A percentile compares a stretch with the other conserved stretches of the same genome.
These are phyloP conservation scores for Penicillium maclennaniae DNA, from an alignment of 495 filamentous ascomycete species.

Conservation along the genomic window DNA sequence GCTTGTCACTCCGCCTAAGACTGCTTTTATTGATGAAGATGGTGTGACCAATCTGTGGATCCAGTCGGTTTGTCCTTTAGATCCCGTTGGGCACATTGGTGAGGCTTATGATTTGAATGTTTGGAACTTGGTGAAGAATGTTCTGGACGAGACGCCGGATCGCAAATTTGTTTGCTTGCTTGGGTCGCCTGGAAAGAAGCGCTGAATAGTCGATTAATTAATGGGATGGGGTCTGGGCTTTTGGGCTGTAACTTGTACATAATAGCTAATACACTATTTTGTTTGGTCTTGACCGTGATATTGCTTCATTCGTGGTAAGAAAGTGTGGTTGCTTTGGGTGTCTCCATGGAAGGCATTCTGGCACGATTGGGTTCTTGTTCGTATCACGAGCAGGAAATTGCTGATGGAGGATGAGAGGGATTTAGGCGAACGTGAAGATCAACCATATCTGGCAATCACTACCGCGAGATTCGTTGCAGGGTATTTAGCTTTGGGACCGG, in stretches of 20 bases:
- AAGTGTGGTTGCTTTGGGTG: too few species aligned
- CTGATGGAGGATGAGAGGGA: too few species aligned
- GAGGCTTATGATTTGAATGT: conserved; percentile 53
- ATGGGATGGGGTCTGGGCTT: too few species aligned
- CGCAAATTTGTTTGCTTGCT: conserved; percentile 34
- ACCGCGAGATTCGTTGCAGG: too few species aligned
- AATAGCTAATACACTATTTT: conserved; percentile 1
- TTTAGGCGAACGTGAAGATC: too few species aligned
- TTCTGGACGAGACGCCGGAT: conserved; percentile 37
- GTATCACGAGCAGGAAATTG: too few species aligned
- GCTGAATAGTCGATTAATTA: background rate
- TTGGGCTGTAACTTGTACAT: background rate
- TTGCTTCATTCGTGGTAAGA: too few species aligned
- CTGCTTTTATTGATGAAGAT: conserved; percentile 42
- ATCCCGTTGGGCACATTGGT: conserved; percentile 50
- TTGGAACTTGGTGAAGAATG: conserved; percentile 52
- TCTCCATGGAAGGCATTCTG: too few species aligned
- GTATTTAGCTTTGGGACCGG: too few species aligned
- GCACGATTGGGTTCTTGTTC: too few species aligned
- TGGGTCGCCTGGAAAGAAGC: conserved; percentile 37
- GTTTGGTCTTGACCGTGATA: background rate
- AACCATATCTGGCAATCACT: too few species aligned
- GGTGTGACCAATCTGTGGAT: conserved; percentile 45
- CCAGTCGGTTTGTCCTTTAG: conserved; percentile 45
- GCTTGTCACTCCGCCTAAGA: conserved; percentile 44